Conservation (phyloP, 2,329 filamentous ascomycete genomes). For the Byssoonygena ceratinophila region DNA sequence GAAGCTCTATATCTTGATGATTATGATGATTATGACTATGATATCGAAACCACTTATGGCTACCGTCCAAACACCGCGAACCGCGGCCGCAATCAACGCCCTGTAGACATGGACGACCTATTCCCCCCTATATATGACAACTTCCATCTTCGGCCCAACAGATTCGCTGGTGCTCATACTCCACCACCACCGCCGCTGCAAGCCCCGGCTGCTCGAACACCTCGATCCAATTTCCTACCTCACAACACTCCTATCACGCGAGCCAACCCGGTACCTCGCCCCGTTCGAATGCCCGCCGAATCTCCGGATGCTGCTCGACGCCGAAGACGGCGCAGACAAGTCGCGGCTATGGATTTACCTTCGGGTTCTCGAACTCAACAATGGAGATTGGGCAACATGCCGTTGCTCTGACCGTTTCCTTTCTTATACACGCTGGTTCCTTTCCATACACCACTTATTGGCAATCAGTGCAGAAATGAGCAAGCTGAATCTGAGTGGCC, state of each 20-base stretch:
- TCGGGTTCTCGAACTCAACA: not conserved
- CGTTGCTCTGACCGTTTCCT: not conserved
- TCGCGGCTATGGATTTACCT: not conserved
- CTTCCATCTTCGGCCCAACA: not conserved
- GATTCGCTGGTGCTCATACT: not conserved
- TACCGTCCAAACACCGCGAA: not conserved
- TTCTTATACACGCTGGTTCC: not conserved
- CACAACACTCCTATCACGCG: not conserved
- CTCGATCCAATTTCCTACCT: not conserved
- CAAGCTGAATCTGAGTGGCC: no score
- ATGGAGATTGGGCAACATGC: not conserved
- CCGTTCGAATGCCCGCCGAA: not conserved
- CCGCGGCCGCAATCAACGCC: no score
- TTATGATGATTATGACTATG: conserved; percentile 2
- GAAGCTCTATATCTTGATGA: conserved; percentile 3
- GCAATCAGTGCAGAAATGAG: no score
- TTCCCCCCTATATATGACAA: conserved; percentile 4
- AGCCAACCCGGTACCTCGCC: not conserved
- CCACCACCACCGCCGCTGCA: not conserved
- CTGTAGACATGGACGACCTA: not conserved
- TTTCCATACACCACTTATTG: no score
- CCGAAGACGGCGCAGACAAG: conserved; percentile 3
- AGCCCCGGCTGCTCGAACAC: no score
- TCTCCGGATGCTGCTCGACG: not conserved
- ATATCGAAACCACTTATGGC: not conserved